phyloP scores from a whole-genome alignment of 1,139 yeast genomes.

The Scheffersomyces quercinus region DNA sequence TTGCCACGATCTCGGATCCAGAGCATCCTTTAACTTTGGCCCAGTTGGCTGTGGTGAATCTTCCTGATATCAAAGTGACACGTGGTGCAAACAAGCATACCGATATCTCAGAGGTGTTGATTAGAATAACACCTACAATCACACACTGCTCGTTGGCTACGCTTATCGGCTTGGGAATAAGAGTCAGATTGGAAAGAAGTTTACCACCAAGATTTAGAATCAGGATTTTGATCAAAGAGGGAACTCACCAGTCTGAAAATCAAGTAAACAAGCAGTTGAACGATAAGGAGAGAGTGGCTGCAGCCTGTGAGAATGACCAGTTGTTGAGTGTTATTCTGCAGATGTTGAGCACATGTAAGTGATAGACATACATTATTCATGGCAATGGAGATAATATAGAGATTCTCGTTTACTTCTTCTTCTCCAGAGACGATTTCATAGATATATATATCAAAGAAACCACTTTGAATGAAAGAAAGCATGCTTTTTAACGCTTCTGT shows the following conservation, averaged over 20 bases:
- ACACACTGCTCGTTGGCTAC: slow-evolving; percentile 98
- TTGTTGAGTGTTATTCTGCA: slow-evolving; percentile 82
- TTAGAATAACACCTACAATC: slow-evolving; percentile 93
- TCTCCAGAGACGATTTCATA: too few relatives aligned
- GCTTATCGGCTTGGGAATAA: slow-evolving; percentile 88
- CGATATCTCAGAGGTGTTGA: slow-evolving; percentile 72
- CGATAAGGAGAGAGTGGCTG: slow-evolving; percentile 97
- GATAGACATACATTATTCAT: slow-evolving; percentile 1
- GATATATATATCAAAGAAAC: too few relatives aligned
- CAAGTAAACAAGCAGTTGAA: slow-evolving; percentile 96
- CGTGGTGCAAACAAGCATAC: slow-evolving; percentile 49
- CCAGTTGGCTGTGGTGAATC: slow-evolving; percentile 89
- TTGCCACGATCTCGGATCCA: slow-evolving; percentile 91
- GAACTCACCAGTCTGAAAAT: slow-evolving; percentile 92
- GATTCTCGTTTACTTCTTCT: too few relatives aligned
- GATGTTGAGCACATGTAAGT: slow-evolving; percentile 82
- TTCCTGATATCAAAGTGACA: slow-evolving; percentile 71
- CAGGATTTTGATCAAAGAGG: slow-evolving; percentile 78
- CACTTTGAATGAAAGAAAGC: too few relatives aligned
- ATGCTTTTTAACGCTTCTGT: too few relatives aligned
- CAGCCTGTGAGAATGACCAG: slow-evolving; percentile 98
- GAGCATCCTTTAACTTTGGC: slow-evolving; percentile 96
- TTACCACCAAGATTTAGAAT: slow-evolving; percentile 84
- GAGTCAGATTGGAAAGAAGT: slow-evolving; percentile 88
- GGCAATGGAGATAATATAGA: too few relatives aligned